phyloP scores from a whole-genome alignment of 441 rosid genomes.

The Euphorbia celastroides region DNA sequence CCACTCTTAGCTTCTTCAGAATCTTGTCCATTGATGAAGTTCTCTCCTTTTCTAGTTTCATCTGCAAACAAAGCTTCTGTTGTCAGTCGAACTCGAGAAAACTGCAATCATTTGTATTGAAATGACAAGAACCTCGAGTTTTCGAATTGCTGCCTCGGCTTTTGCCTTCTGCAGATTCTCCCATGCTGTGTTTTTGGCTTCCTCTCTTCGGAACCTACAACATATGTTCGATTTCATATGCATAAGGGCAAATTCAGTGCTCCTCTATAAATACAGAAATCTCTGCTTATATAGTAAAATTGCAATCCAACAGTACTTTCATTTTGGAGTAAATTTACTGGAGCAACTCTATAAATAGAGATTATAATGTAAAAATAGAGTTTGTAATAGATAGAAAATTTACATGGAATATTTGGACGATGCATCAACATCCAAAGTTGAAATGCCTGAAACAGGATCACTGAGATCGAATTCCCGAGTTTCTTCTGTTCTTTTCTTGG shows the following conservation, averaged over 20 bases:
- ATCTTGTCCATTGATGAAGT: slow-evolving; percentile 75
- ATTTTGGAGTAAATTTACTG: too few relatives aligned
- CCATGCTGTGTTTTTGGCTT: slow-evolving; percentile 90
- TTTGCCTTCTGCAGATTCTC: slow-evolving; percentile 89
- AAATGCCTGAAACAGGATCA: slow-evolving; percentile 27
- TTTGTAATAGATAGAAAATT: too few relatives aligned
- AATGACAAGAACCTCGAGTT: slow-evolving; percentile 59
- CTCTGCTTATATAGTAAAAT: too few relatives aligned
- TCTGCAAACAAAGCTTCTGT: slow-evolving; percentile 29
- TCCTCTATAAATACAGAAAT: too few relatives aligned
- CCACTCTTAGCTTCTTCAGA: slow-evolving; percentile 54
- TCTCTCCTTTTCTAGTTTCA: slow-evolving; percentile 85
- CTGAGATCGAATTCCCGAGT: slow-evolving; percentile 28
- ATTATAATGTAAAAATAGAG: too few relatives aligned
- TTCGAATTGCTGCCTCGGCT: slow-evolving; percentile 84
- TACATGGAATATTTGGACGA: slow-evolving; percentile 57
- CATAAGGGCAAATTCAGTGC: too few relatives aligned
- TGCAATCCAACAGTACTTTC: too few relatives aligned
- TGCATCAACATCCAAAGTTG: slow-evolving; percentile 29
- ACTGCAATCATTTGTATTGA: background rate
- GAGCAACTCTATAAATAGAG: too few relatives aligned
- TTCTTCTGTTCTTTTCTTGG: slow-evolving; percentile 36
- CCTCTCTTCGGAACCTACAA: slow-evolving; percentile 70
- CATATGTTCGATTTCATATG: slow-evolving; percentile 2
- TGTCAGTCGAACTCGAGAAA: background rate